Evolutionary conservation across 352 stramenopile genomes (phyloP).

Genomic region (Phytophthora cactorum): DNA sequence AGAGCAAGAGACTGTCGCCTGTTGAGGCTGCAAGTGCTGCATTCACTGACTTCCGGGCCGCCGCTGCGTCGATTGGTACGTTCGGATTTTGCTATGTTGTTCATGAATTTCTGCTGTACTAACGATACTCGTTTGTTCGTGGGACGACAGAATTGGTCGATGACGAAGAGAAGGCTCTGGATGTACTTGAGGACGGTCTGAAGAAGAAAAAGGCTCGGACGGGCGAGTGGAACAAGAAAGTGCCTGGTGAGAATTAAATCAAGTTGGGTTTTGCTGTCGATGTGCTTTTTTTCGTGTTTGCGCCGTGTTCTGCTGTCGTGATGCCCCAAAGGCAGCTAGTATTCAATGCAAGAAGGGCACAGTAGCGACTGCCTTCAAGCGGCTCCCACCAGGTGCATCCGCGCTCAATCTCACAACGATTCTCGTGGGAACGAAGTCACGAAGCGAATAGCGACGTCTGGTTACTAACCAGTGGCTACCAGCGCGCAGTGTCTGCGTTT

Average conservation of each 20-base stretch:
- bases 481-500: too few relatives aligned
- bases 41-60: conserved; percentile 52
- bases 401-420: too few relatives aligned
- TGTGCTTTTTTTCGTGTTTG: background rate
- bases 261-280: background rate
- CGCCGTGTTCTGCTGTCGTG: background rate
- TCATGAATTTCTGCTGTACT: conserved; percentile 12
- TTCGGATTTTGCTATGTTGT: conserved; percentile 1
- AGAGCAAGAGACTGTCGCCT: conserved; percentile 26
- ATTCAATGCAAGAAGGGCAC: too few relatives aligned
- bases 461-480: too few relatives aligned
- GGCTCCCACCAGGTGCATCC: too few relatives aligned
- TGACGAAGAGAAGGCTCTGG: conserved; percentile 51
- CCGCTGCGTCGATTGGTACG: conserved; percentile 63
- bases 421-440: too few relatives aligned
- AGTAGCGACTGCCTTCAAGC: too few relatives aligned
- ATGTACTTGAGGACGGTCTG: conserved; percentile 69
- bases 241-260: conserved; percentile 32
- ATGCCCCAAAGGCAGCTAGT: background rate
- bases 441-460: too few relatives aligned
- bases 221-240: conserved; percentile 50
- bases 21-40: conserved; percentile 25
- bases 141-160: conserved; percentile 49
- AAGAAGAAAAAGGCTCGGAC: conserved; percentile 87
- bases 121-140: conserved; percentile 4